phyloP scores from a whole-genome alignment of 2,329 filamentous ascomycete species.

The Paraconiothyrium brasiliense region DNA sequence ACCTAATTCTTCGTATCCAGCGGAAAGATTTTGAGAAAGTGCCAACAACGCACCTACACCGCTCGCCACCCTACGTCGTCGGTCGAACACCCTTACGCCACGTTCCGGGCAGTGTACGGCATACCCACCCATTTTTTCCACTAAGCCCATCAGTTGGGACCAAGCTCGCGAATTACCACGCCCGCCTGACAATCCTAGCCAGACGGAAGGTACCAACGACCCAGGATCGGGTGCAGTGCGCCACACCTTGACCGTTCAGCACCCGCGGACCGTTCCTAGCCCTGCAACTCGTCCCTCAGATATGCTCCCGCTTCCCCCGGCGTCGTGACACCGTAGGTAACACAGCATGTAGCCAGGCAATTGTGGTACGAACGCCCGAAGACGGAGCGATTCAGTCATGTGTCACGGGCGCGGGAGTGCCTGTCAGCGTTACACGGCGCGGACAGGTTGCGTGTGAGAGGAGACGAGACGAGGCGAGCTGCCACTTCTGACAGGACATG shows the following conservation, averaged over 20 bases:
- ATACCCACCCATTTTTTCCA: too few relatives aligned
- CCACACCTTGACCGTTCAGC: conserved; percentile 16
- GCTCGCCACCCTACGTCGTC: conserved; percentile 14
- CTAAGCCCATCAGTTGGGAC: too few relatives aligned
- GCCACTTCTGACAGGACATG: background rate
- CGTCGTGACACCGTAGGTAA: background rate
- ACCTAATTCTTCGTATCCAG: conserved; percentile 17
- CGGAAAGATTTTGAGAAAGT: background rate
- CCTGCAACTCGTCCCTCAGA: background rate
- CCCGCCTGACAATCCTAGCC: too few relatives aligned
- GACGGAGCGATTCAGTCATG: too few relatives aligned
- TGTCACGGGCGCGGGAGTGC: background rate
- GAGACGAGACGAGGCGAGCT: background rate
- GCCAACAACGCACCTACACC: conserved; percentile 23
- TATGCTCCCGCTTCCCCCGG: background rate
- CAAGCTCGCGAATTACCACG: too few relatives aligned
- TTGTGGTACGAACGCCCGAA: too few relatives aligned
- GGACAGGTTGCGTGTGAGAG: background rate
- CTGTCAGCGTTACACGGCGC: conserved; percentile 11
- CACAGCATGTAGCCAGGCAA: background rate
- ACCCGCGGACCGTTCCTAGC: background rate
- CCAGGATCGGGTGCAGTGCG: background rate
- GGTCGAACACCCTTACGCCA: background rate
- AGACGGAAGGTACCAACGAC: too few relatives aligned
- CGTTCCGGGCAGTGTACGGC: background rate